These are phyloP conservation scores for Phaeophleospora eucalypticola DNA, from an alignment of 2,329 filamentous ascomycete genomes.

Conservation along the genomic window DNA sequence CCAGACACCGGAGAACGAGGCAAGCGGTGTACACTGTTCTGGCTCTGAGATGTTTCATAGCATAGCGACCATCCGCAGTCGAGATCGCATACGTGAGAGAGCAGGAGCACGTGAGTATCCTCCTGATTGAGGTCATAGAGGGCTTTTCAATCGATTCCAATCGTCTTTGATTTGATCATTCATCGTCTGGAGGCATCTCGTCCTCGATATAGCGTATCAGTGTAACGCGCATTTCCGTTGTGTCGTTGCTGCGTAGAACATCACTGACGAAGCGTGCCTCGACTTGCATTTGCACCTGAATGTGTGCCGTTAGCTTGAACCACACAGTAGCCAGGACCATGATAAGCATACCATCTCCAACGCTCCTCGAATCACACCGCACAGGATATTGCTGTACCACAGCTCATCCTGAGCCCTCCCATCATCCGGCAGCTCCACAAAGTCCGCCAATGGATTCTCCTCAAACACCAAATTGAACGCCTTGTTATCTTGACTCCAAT, in stretches of 20 bases:
- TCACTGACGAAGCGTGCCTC: constrained; percentile 96
- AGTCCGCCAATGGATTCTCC: constrained; percentile 94
- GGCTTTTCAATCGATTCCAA: too few relatives aligned
- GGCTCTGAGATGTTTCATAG: too few relatives aligned
- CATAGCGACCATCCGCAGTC: too few relatives aligned
- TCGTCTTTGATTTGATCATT: constrained; percentile 36
- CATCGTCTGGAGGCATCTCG: constrained; percentile 93
- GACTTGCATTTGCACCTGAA: constrained; percentile 90
- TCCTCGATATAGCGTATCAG: constrained; percentile 94
- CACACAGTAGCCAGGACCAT: neutral
- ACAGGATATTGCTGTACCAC: constrained; percentile 98
- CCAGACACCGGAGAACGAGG: neutral
- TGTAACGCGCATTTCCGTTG: constrained; percentile 93
- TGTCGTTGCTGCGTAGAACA: constrained; percentile 85
- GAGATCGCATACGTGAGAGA: too few relatives aligned
- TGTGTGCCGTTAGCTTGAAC: constrained; percentile 10
- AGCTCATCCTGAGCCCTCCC: constrained; percentile 92
- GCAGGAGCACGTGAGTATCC: too few relatives aligned
- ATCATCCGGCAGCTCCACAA: constrained; percentile 95
- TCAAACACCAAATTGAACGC: constrained; percentile 96
- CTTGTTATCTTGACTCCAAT: constrained; percentile 94
- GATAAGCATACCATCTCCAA: constrained; percentile 76
- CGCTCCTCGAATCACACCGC: constrained; percentile 83
- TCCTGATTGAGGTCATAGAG: too few relatives aligned
- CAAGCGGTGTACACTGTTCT: neutral